These are phyloP conservation scores for Obba rivulosa DNA, from an alignment of 768 basidiomycete genomes.

Conservation along the genomic window DNA sequence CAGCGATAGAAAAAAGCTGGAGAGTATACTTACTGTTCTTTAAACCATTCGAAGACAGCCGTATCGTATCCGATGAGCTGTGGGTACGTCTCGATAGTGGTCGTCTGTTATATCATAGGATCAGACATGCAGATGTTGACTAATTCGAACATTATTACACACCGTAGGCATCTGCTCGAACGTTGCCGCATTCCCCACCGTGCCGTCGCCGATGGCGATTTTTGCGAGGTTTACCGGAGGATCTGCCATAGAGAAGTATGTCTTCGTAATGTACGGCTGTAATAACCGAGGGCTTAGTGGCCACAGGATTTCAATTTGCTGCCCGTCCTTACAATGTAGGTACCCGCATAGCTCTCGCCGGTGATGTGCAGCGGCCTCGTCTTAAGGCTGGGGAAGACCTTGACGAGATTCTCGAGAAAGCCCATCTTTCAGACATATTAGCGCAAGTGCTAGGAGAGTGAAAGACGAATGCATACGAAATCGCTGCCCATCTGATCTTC, in stretches of 20 bases:
- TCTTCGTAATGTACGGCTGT: constrained; percentile 72
- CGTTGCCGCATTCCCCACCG: constrained; percentile 45
- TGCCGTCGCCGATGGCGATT: constrained; percentile 67
- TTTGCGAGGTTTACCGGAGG: constrained; percentile 66
- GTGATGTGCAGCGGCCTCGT: constrained; percentile 62
- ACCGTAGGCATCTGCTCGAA: constrained; percentile 55
- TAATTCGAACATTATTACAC: constrained; percentile 12
- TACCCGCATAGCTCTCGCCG: constrained; percentile 74
- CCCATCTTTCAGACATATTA: constrained; percentile 44
- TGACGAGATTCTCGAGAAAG: constrained; percentile 65
- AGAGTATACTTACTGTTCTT: constrained; percentile 49
- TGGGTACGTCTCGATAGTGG: constrained; percentile 64
- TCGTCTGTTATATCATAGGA: constrained; percentile 36
- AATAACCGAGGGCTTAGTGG: neutral
- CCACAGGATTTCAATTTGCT: neutral
- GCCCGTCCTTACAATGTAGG: constrained; percentile 46
- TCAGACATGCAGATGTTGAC: constrained; percentile 2
- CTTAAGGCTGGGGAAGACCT: constrained; percentile 66
- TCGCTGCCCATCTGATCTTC: constrained; percentile 62
- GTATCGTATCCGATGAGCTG: constrained; percentile 71
- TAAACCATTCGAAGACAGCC: constrained; percentile 62
- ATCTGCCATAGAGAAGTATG: constrained; percentile 55
- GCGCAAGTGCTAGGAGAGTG: neutral
- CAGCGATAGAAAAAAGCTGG: neutral
- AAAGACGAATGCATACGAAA: constrained; percentile 31